phyloP scores from a whole-genome alignment of 1,139 yeast species.

The Casaregolazyma lundiana region DNA sequence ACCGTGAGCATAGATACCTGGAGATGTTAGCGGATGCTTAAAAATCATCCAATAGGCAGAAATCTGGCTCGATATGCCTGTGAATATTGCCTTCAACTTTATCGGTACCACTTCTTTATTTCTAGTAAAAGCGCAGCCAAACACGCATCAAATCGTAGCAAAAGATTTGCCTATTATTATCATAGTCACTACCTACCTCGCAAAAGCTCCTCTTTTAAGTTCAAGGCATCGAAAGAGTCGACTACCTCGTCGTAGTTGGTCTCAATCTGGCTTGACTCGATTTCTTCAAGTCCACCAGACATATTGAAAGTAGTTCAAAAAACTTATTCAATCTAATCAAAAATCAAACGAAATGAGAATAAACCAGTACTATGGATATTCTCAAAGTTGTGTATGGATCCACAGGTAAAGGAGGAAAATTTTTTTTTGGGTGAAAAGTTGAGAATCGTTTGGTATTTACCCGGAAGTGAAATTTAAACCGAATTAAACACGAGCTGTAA shows the following conservation, averaged over 20 bases:
- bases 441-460: no score
- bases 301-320: slow-evolving; percentile 16
- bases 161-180: not conserved
- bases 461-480: no score
- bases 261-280: slow-evolving; percentile 81
- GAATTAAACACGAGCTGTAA: no score
- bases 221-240: slow-evolving; percentile 49
- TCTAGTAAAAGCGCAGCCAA: not conserved
- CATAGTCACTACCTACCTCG: slow-evolving; percentile 29
- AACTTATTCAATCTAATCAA: not conserved
- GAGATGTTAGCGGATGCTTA: not conserved
- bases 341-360: not conserved
- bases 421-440: no score
- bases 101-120: not conserved
- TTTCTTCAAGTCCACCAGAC: slow-evolving; percentile 65
- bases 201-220: slow-evolving; percentile 40
- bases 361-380: not conserved
- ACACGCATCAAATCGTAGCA: not conserved
- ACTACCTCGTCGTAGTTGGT: slow-evolving; percentile 98
- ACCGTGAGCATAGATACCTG: slow-evolving; percentile 90
- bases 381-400: not conserved
- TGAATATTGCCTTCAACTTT: not conserved
- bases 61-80: not conserved
- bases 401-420: not conserved
- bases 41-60: not conserved